Conservation (phyloP, 768 basidiomycete species). For the Leccinum sublutescens region DNA sequence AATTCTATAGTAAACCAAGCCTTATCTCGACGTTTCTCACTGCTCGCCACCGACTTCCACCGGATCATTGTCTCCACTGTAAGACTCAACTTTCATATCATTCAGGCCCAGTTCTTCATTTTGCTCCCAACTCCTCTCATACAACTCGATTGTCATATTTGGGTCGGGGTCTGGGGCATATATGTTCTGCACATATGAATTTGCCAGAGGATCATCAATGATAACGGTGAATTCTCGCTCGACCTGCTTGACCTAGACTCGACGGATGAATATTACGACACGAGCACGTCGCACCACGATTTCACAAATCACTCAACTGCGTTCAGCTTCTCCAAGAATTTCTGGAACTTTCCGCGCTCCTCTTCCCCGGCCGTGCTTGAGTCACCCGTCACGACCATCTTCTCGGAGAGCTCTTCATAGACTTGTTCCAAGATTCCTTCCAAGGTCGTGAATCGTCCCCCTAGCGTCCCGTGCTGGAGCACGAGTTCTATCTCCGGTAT, state of each 20-base stretch:
- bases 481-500: slow-evolving; percentile 96
- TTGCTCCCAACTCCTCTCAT: slow-evolving; percentile 85
- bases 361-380: slow-evolving; percentile 40
- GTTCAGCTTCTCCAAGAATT: slow-evolving; percentile 76
- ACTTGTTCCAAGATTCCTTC: slow-evolving; percentile 94
- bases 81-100: slow-evolving; percentile 75
- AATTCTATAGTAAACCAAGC: too few relatives aligned
- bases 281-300: not conserved
- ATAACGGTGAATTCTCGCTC: slow-evolving; percentile 85
- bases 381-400: slow-evolving; percentile 78
- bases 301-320: slow-evolving; percentile 44
- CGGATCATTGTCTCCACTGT: slow-evolving; percentile 12
- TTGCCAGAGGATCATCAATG: slow-evolving; percentile 92
- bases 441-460: slow-evolving; percentile 95
- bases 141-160: slow-evolving; percentile 80
- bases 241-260: slow-evolving; percentile 67
- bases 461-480: slow-evolving; percentile 89
- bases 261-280: not conserved
- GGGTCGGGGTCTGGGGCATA: slow-evolving; percentile 98
- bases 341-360: slow-evolving; percentile 61
- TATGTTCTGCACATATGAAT: slow-evolving; percentile 94
- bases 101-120: slow-evolving; percentile 95
- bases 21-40: too few relatives aligned
- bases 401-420: slow-evolving; percentile 91
- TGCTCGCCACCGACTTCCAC: too few relatives aligned